Percentiles rank a stretch among this genome's conserved stretches.
phyloP scores from a whole-genome alignment of 495 filamentous ascomycete species.

The Sordaria brevicollis region DNA sequence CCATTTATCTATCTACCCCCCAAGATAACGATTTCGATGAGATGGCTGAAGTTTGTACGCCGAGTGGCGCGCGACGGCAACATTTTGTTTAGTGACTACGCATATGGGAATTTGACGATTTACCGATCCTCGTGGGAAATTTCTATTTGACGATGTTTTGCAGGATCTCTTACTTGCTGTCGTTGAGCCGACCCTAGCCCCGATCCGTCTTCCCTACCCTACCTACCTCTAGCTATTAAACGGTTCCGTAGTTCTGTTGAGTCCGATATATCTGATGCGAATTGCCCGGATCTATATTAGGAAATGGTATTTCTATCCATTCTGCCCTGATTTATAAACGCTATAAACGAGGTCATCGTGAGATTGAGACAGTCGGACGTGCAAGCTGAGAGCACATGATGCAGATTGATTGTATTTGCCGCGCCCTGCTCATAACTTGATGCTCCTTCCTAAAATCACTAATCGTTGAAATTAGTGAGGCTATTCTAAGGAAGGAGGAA shows the following conservation, averaged over 20 bases:
- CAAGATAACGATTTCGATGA: neutral
- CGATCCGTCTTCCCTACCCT: neutral
- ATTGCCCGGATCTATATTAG: neutral
- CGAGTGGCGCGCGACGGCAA: neutral
- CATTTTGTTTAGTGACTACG: neutral
- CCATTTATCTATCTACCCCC: no score
- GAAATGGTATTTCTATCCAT: neutral
- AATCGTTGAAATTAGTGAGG: neutral
- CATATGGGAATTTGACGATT: neutral
- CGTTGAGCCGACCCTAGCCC: neutral
- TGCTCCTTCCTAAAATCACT: no score
- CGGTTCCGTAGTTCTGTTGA: neutral
- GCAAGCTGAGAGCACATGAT: neutral
- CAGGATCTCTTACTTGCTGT: neutral
- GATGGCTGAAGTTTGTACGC: neutral
- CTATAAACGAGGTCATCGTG: neutral
- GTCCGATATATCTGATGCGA: neutral
- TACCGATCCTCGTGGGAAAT: neutral
- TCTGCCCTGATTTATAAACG: neutral
- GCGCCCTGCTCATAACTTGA: neutral
- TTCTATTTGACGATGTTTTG: neutral
- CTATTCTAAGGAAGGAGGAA: neutral
- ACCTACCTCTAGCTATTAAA: neutral
- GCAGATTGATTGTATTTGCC: neutral
- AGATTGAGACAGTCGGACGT: neutral